Evolutionary conservation across 2,329 filamentous ascomycete genomes (phyloP).

Genomic region (Exophiala spinifera): DNA sequence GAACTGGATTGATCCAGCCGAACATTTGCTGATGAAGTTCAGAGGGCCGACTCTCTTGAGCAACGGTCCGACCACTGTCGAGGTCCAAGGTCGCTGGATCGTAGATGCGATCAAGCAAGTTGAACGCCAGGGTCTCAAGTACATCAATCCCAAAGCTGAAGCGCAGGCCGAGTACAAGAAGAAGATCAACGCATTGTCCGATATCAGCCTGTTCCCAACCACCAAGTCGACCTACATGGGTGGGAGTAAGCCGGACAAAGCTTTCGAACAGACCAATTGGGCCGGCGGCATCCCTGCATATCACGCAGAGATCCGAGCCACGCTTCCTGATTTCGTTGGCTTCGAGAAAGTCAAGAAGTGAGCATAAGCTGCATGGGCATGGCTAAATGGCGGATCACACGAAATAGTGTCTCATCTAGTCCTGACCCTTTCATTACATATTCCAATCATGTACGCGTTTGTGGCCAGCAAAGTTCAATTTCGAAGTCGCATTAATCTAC

Average conservation of each 20-base stretch:
- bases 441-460: too few relatives aligned
- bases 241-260: conserved; percentile 54
- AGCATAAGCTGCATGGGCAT: neutral
- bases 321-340: conserved; percentile 23
- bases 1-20: too few relatives aligned
- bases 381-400: too few relatives aligned
- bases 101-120: conserved; percentile 51
- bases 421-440: too few relatives aligned
- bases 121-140: conserved; percentile 44
- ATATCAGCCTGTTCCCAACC: conserved; percentile 49
- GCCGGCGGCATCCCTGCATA: conserved; percentile 31
- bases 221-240: conserved; percentile 53
- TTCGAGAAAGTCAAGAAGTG: conserved; percentile 25
- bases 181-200: conserved; percentile 36
- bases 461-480: too few relatives aligned
- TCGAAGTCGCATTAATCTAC: too few relatives aligned
- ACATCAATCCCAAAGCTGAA: conserved; percentile 50
- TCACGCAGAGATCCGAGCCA: conserved; percentile 24
- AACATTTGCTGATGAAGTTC: neutral
- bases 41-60: conserved; percentile 51
- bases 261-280: conserved; percentile 51
- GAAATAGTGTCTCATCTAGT: too few relatives aligned
- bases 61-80: conserved; percentile 56
- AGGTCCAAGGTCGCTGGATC: conserved; percentile 56
- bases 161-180: conserved; percentile 51